phyloP scores from a whole-genome alignment of 2,329 filamentous ascomycete species.

The Beauveria medogensis region DNA sequence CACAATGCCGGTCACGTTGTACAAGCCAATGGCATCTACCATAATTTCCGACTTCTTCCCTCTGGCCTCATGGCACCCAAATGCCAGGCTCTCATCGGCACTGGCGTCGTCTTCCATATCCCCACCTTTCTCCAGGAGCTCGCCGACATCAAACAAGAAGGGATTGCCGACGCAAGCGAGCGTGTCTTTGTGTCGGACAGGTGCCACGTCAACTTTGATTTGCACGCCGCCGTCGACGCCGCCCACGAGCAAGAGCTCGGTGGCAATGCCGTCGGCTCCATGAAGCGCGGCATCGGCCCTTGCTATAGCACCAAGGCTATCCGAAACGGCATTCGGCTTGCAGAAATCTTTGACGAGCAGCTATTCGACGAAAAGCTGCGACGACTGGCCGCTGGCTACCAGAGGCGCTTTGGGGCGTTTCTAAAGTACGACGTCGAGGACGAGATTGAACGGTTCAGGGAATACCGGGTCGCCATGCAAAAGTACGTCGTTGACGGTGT shows the following conservation, averaged over 20 bases:
- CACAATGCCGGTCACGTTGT: constrained; percentile 3
- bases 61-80: constrained; percentile 2
- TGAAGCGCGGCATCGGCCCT: constrained; percentile 18
- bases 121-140: constrained; percentile 21
- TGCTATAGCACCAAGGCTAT: constrained; percentile 21
- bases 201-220: constrained; percentile 52
- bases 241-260: constrained; percentile 47
- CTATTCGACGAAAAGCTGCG: constrained; percentile 57
- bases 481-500: not conserved
- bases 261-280: constrained; percentile 19
- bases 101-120: constrained; percentile 2
- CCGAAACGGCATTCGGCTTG: constrained; percentile 54
- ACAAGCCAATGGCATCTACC: constrained; percentile 6
- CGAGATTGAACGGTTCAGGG: not conserved
- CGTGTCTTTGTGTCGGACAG: constrained; percentile 53
- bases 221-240: constrained; percentile 59
- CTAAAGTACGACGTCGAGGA: not conserved
- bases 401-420: constrained; percentile 51
- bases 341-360: constrained; percentile 57
- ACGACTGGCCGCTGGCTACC: constrained; percentile 50
- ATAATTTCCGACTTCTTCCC: constrained; percentile 2
- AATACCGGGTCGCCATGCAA: not conserved
- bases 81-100: constrained; percentile 2
- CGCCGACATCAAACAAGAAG: constrained; percentile 26
- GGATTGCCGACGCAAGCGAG: constrained; percentile 25